Percentiles rank a stretch among this genome's conserved stretches.
Conservation (phyloP, 2,329 filamentous ascomycete species). For the Truncatella angustata region DNA sequence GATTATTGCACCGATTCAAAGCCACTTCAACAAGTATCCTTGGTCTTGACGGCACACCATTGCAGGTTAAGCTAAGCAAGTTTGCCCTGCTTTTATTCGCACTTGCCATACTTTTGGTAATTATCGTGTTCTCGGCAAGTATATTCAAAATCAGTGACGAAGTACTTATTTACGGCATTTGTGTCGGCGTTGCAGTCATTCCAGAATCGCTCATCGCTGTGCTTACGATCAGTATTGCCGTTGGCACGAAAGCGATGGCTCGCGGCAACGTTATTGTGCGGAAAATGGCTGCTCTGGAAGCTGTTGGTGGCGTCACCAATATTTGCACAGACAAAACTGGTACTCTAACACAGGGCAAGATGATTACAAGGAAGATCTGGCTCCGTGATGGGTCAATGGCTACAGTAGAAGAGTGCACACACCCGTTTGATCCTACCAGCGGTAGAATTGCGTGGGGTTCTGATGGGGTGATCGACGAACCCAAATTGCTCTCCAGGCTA, state of each 20-base stretch:
- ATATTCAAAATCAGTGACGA: slow-evolving; percentile 53
- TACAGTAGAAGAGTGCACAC: slow-evolving; percentile 51
- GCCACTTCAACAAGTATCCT: slow-evolving; percentile 50
- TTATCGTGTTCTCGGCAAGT: slow-evolving; percentile 62
- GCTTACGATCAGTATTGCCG: slow-evolving; percentile 60
- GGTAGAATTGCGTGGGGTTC: slow-evolving; percentile 48
- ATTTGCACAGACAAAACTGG: slow-evolving; percentile 72
- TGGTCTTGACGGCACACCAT: slow-evolving; percentile 72
- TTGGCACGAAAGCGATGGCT: slow-evolving; percentile 55
- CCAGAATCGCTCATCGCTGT: slow-evolving; percentile 59
- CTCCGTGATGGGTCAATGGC: slow-evolving; percentile 53
- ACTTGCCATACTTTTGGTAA: slow-evolving; percentile 60
- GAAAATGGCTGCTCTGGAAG: slow-evolving; percentile 63
- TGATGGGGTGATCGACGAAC: slow-evolving; percentile 22
- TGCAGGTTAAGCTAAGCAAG: slow-evolving; percentile 83
- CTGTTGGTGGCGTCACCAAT: slow-evolving; percentile 67
- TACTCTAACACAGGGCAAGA: slow-evolving; percentile 64
- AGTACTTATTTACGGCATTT: slow-evolving; percentile 54
- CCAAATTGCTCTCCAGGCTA: slow-evolving; percentile 19
- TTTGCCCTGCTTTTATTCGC: slow-evolving; percentile 79
- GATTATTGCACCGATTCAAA: slow-evolving; percentile 43
- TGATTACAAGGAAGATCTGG: slow-evolving; percentile 64
- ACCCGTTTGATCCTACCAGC: slow-evolving; percentile 61
- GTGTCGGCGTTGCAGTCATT: slow-evolving; percentile 51
- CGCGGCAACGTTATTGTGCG: slow-evolving; percentile 54